These are phyloP conservation scores for Phlebiopsis flavidoalba DNA, from an alignment of 768 basidiomycete species.

Conservation along the genomic window DNA sequence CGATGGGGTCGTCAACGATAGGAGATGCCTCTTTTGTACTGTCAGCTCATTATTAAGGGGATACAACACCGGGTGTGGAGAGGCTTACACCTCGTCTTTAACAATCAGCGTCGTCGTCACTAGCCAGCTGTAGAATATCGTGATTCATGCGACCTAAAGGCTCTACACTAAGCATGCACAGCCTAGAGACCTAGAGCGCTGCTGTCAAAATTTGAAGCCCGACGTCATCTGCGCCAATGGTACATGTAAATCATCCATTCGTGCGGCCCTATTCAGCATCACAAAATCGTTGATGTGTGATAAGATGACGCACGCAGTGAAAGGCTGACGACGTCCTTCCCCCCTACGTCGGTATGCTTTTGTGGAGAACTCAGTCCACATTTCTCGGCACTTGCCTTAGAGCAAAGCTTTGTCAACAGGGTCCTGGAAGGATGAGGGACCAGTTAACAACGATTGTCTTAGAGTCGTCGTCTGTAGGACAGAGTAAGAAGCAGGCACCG, in stretches of 20 bases:
- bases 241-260: conserved; percentile 41
- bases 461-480: conserved; percentile 26
- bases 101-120: conserved; percentile 32
- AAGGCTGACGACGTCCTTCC: conserved; percentile 42
- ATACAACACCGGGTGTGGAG: background rate
- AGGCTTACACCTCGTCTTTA: conserved; percentile 54
- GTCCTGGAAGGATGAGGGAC: conserved; percentile 39
- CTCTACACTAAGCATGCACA: conserved; percentile 19
- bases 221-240: conserved; percentile 54
- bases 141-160: conserved; percentile 48
- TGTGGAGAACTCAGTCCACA: conserved; percentile 25
- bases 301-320: conserved; percentile 43
- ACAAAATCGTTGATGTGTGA: conserved; percentile 58
- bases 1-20: conserved; percentile 40
- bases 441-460: conserved; percentile 20
- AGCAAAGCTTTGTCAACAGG: conserved; percentile 54
- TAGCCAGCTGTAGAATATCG: conserved; percentile 25
- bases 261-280: conserved; percentile 35
- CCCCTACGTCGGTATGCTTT: conserved; percentile 8
- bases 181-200: conserved; percentile 12
- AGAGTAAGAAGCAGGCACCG: conserved; percentile 43
- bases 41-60: background rate
- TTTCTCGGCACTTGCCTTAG: conserved; percentile 27
- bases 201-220: conserved; percentile 22
- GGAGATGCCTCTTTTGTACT: background rate